Percentiles rank a stretch among this genome's conserved stretches.
Evolutionary conservation across 345 rosid species (phyloP).

Genomic region (Cardiospermum halicacabum): DNA sequence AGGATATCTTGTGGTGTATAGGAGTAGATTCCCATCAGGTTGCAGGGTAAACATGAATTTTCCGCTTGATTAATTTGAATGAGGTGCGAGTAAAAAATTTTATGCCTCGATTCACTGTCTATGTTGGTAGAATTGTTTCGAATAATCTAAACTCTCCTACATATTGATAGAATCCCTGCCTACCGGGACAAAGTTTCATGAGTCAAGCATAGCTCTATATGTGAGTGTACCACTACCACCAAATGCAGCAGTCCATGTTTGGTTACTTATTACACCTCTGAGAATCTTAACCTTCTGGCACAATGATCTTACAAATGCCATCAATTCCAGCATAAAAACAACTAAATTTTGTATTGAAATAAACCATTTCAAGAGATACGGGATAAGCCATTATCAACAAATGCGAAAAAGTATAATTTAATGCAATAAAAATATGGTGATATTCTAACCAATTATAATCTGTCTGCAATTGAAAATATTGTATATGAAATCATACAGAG

Average conservation of each 20-base stretch:
- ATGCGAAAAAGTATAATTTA: no score
- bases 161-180: background rate
- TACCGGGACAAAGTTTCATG: conserved; percentile 26
- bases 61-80: conserved; percentile 13
- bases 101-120: background rate
- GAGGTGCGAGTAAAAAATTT: conserved; percentile 14
- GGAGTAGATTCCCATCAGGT: conserved; percentile 12
- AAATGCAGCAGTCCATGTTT: conserved; percentile 3
- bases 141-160: conserved; percentile 25
- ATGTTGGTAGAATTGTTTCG: conserved; percentile 32
- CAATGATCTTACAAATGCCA: no score
- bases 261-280: background rate
- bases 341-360: no score
- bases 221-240: background rate
- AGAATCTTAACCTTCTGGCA: no score
- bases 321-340: no score
- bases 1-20: conserved; percentile 16
- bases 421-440: no score
- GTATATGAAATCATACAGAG: no score
- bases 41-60: conserved; percentile 17
- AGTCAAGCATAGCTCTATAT: conserved; percentile 23
- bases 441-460: no score
- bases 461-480: no score
- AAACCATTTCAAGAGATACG: no score
- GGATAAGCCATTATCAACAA: no score